Percentiles rank a stretch among this genome's conserved stretches.
Evolutionary conservation across 768 basidiomycete genomes (phyloP).

Genomic region (Kwoniella sp.): DNA sequence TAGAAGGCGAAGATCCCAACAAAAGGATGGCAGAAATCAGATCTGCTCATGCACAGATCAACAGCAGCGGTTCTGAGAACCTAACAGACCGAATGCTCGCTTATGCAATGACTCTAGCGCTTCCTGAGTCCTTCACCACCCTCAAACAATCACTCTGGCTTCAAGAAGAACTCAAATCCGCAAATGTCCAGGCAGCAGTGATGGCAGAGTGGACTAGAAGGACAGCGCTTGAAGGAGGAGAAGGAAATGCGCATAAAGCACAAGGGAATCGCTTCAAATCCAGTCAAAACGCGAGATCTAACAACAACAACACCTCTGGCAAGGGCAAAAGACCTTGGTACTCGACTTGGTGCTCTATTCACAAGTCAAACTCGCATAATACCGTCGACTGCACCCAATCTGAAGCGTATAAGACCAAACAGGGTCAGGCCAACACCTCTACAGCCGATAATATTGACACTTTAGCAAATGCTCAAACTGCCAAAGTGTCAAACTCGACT

Average conservation of each 20-base stretch:
- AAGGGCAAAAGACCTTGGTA: background rate
- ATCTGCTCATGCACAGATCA: constrained; percentile 29
- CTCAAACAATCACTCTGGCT: constrained; percentile 29
- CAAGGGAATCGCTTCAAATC: background rate
- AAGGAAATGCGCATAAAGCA: constrained; percentile 4
- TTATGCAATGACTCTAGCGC: constrained; percentile 26
- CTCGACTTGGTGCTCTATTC: constrained; percentile 8
- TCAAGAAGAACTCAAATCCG: constrained; percentile 7
- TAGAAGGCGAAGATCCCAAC: constrained; percentile 23
- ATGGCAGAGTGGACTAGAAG: constrained; percentile 4
- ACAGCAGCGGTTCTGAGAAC: constrained; percentile 2
- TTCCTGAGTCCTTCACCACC: constrained; percentile 23
- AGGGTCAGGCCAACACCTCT: background rate
- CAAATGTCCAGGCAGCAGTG: constrained; percentile 7
- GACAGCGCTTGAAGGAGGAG: background rate
- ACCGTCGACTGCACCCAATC: constrained; percentile 5
- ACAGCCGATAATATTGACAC: background rate
- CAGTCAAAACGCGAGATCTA: constrained; percentile 2
- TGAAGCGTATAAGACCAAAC: background rate
- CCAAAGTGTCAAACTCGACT: background rate
- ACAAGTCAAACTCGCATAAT: constrained; percentile 4
- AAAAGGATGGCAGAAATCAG: constrained; percentile 12
- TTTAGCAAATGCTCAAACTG: background rate
- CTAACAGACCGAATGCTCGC: constrained; percentile 22
- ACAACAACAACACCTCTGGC: background rate